These are phyloP conservation scores for Camellia granthamiana DNA, from an alignment of 148 eudicot species.

Conservation along the genomic window DNA sequence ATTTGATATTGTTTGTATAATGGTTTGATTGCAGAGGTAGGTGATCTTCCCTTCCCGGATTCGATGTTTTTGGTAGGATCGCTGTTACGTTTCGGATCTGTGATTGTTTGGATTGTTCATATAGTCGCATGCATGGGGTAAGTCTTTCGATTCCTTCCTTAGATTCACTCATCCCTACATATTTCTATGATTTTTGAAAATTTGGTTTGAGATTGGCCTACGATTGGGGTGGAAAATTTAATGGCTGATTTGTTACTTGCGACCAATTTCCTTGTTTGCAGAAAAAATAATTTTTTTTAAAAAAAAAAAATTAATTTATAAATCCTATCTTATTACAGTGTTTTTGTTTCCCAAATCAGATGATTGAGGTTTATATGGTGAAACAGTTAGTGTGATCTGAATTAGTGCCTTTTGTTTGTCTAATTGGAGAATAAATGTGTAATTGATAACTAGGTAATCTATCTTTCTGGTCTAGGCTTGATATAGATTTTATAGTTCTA, in stretches of 20 bases:
- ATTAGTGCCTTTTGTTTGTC: no score
- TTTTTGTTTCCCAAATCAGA: no score
- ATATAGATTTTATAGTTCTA: no score
- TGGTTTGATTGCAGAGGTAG: constrained; percentile 15
- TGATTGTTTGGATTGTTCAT: constrained; percentile 25
- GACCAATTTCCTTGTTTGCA: not conserved
- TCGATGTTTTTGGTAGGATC: constrained; percentile 35
- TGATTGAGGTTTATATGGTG: no score
- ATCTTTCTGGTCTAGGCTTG: no score
- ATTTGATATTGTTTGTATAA: not conserved
- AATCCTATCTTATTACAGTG: no score
- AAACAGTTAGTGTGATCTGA: no score
- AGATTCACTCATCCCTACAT: not conserved
- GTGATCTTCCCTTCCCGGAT: constrained; percentile 18
- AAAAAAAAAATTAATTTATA: no score
- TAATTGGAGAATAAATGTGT: no score
- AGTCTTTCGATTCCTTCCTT: constrained; percentile 15
- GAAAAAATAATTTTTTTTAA: no score
- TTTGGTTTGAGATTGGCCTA: not conserved
- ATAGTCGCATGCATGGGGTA: constrained; percentile 46
- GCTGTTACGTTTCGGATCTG: constrained; percentile 24
- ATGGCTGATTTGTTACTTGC: not conserved
- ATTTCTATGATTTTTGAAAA: not conserved
- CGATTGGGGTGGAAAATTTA: not conserved
- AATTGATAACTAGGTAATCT: no score